A percentile compares a stretch with the other conserved stretches of the same genome.
Evolutionary conservation across 2,329 filamentous ascomycete genomes (phyloP).

Genomic region (Fusarium sp.): DNA sequence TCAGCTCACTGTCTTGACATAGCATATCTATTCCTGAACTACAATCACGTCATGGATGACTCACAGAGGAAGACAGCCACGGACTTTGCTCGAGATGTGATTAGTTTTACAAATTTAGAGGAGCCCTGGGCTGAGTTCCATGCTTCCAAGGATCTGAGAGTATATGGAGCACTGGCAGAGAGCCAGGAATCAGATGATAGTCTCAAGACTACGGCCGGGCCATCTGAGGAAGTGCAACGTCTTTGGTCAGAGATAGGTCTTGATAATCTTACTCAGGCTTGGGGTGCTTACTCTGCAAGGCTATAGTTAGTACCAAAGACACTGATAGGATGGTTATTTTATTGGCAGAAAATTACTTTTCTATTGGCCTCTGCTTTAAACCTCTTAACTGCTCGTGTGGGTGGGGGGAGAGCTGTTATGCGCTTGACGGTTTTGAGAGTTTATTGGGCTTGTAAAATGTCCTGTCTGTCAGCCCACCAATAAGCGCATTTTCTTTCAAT

Average conservation of each 20-base stretch:
- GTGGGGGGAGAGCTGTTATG: too few species aligned
- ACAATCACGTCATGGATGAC: not conserved
- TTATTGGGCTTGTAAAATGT: too few species aligned
- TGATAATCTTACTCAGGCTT: not conserved
- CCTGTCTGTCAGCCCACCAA: fast-evolving
- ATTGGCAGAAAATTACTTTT: too few species aligned
- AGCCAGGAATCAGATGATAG: fast-evolving
- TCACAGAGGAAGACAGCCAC: not conserved
- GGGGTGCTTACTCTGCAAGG: not conserved
- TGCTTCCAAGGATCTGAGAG: not conserved
- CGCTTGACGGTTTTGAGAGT: too few species aligned
- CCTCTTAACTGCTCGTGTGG: too few species aligned
- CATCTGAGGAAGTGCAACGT: not conserved
- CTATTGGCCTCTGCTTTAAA: too few species aligned
- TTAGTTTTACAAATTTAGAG: fast-evolving
- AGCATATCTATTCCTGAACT: not conserved
- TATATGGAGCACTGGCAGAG: fast-evolving
- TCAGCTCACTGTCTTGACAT: not conserved
- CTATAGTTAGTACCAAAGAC: not conserved
- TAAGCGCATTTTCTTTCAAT: too few species aligned
- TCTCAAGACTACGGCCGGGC: fast-evolving
- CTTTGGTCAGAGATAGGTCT: not conserved
- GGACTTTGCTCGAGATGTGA: not conserved
- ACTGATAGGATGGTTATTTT: too few species aligned
- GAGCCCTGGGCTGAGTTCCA: not conserved